Evolutionary conservation across 129 eudicot species (phyloP), one percentile per base, ranked within the genome.

Genomic region (Tanacetum coccineum): DNA sequence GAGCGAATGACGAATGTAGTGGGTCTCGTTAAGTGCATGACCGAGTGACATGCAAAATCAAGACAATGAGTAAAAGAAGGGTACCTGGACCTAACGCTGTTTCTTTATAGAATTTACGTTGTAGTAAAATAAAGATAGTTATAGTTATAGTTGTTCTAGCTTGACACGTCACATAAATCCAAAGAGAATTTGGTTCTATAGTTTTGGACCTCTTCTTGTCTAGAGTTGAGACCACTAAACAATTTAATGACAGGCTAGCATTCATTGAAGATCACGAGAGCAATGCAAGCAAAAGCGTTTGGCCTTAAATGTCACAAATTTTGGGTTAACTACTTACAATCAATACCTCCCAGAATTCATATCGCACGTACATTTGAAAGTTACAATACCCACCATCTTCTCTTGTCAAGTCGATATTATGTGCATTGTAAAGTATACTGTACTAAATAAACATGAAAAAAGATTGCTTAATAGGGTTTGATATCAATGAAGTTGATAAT

Each of bases 211-310:
- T 36, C 59, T 25, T 3, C n/a, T 22, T 22, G 20, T 63, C 3
- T 18, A 42, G 20, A 15, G 45, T 18, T 36, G 14, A 40, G 30
- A 44, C 11, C 68, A 45, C 20, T 6, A 49, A 66, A 48, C 59
- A 49, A 48, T 26, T n/a, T 12, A 19, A 47, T 66, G 46, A 25
- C 25, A n/a, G 42, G 25, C 22, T 6, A 22, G 74, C 74, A 56
- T 69, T 69, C 54, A 72, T 32, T 62, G 62, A 50, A 72, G 17
- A 72, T 72, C 76, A 72, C 76, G 76, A 51, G 70, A 70, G 40
- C 49, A 62, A 62, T 72, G 69, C 68, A 70, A 44, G 58, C 60
- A 71, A 18, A 59, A 6, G 40, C 76, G 53, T 51, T 36, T 25
- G 62, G 42, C 26, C 50, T 36, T 72, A 26, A 72, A 71, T 59